phyloP scores from a whole-genome alignment of 1,284 basidiomycete species.

The Sporisorium sorghi region DNA sequence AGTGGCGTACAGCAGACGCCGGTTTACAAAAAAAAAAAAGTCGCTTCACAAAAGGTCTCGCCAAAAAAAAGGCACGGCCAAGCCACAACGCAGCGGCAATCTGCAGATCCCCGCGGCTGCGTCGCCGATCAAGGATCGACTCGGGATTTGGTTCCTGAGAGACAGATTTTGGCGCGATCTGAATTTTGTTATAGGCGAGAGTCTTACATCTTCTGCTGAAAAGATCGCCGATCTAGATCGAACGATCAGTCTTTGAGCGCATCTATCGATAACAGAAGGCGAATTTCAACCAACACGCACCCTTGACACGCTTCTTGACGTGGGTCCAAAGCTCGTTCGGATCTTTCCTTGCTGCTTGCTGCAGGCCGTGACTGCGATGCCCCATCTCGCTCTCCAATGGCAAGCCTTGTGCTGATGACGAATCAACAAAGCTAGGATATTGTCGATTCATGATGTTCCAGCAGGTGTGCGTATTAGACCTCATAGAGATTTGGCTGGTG shows the following conservation, averaged over 20 bases:
- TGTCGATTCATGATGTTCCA: too few relatives aligned
- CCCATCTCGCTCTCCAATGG: neutral
- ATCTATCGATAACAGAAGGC: constrained; percentile 1
- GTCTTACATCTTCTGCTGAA: neutral
- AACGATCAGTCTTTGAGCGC: neutral
- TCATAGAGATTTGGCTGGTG: too few relatives aligned
- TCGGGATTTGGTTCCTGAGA: neutral
- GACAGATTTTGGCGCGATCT: too few relatives aligned
- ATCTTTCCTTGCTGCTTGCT: neutral
- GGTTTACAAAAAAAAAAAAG: too few relatives aligned
- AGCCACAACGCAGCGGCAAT: neutral
- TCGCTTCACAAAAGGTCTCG: too few relatives aligned
- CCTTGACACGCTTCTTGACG: neutral
- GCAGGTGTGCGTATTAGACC: too few relatives aligned
- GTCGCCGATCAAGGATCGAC: neutral
- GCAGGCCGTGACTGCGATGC: too few relatives aligned
- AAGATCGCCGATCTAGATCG: neutral
- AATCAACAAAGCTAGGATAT: too few relatives aligned
- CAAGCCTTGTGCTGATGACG: neutral
- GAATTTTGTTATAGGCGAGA: too few relatives aligned
- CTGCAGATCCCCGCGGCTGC: neutral
- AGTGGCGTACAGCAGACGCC: too few relatives aligned
- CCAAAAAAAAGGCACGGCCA: neutral
- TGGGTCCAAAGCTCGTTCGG: neutral
- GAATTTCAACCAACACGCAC: neutral